A percentile compares a stretch with the other conserved stretches of the same genome.
Evolutionary conservation across 768 basidiomycete genomes (phyloP).

Genomic region (Lactifluus piperatus): DNA sequence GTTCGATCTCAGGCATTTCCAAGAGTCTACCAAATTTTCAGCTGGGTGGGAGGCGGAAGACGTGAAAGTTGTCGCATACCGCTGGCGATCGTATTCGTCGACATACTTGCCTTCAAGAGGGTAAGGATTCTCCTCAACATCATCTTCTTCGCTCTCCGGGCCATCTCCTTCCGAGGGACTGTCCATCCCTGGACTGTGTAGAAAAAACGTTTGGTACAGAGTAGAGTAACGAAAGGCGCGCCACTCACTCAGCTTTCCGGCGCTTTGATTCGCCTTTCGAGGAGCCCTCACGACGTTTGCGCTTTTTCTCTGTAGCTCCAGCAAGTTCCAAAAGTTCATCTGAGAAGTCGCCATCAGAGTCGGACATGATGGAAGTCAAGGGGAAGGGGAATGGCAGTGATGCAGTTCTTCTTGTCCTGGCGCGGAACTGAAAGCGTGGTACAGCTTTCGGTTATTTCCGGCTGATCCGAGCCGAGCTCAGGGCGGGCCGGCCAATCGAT

Average conservation of each 20-base stretch:
- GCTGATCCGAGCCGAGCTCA: too few species aligned
- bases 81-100: slow-evolving; percentile 73
- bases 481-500: too few species aligned
- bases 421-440: too few species aligned
- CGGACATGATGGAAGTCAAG: slow-evolving; percentile 33
- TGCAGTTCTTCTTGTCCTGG: too few species aligned
- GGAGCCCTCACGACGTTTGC: slow-evolving; percentile 44
- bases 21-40: slow-evolving; percentile 46
- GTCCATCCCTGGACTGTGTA: neutral
- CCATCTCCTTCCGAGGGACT: slow-evolving; percentile 42
- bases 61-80: slow-evolving; percentile 38
- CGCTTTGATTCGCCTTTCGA: slow-evolving; percentile 47
- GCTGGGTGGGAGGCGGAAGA: slow-evolving; percentile 18
- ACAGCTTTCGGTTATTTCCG: too few species aligned
- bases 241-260: slow-evolving; percentile 63
- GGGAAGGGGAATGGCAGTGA: too few species aligned
- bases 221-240: neutral
- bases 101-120: slow-evolving; percentile 88
- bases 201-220: neutral
- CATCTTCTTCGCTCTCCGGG: slow-evolving; percentile 57
- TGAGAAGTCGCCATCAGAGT: slow-evolving; percentile 42
- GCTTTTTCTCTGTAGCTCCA: slow-evolving; percentile 58
- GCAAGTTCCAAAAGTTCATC: slow-evolving; percentile 80
- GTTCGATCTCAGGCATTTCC: slow-evolving; percentile 75
- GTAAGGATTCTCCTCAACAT: slow-evolving; percentile 54